Percentiles rank a stretch among this genome's conserved stretches.
phyloP scores from a whole-genome alignment of 192 early-diverging fungal species.

The Dispira parvispora region DNA sequence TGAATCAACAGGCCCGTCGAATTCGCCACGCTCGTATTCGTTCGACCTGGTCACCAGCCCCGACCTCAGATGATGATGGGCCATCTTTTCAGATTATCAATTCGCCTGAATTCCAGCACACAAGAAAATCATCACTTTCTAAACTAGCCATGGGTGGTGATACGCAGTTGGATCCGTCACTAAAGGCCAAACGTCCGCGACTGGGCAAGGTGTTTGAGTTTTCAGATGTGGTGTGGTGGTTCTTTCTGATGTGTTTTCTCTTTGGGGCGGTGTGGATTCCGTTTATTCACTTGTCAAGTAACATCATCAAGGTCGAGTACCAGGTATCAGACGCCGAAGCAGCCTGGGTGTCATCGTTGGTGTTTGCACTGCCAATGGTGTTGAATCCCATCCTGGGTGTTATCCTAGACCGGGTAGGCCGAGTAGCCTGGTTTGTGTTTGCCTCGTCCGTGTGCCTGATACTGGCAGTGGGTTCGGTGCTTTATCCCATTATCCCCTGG shows the following conservation, averaged over 20 bases:
- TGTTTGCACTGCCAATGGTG: constrained; percentile 3
- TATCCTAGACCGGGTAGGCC: background rate
- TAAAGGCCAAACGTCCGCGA: background rate
- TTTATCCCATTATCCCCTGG: background rate
- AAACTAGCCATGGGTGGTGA: too few relatives aligned
- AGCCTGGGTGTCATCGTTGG: background rate
- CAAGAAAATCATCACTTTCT: too few relatives aligned
- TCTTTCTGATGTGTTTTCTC: background rate
- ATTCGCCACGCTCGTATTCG: too few relatives aligned
- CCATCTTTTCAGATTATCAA: too few relatives aligned
- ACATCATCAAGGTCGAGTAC: constrained; percentile 9
- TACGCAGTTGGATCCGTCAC: too few relatives aligned
- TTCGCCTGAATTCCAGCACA: too few relatives aligned
- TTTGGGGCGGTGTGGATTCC: constrained; percentile 7
- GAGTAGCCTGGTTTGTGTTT: background rate
- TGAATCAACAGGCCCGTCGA: background rate
- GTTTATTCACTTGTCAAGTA: constrained; percentile 1
- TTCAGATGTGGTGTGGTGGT: constrained; percentile 9
- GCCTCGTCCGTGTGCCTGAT: background rate
- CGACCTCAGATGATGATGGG: too few relatives aligned
- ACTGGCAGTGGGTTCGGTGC: background rate
- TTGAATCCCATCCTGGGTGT: constrained; percentile 5
- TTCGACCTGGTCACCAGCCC: too few relatives aligned
- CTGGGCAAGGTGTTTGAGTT: background rate
- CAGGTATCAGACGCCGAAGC: background rate